Evolutionary conservation across 495 filamentous ascomycete genomes (phyloP).

Genomic region (Talaromyces adpressus): DNA sequence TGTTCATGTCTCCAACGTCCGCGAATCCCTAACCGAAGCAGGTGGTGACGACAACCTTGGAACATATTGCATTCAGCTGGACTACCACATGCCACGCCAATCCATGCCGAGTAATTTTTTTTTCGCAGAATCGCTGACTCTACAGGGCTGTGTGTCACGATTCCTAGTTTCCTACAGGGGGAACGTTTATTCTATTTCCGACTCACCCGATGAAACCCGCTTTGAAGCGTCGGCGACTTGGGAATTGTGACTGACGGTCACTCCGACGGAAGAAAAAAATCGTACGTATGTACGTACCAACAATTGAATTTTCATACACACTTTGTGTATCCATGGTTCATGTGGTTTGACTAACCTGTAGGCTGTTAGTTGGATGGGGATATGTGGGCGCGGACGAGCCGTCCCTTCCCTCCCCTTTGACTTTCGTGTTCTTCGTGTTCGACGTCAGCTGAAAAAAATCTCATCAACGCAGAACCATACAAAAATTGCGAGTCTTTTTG

Average conservation of each 20-base stretch:
- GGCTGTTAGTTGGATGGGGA: not conserved
- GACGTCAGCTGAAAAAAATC: not conserved
- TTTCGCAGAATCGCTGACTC: not conserved
- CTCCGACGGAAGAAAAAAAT: not conserved
- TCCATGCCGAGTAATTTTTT: not conserved
- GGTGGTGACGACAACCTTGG: not conserved
- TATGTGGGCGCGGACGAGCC: not conserved
- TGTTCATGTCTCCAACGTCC: not conserved
- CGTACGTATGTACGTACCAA: not conserved
- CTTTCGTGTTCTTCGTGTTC: not conserved
- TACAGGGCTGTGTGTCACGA: not conserved
- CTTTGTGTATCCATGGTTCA: slow-evolving; percentile 1
- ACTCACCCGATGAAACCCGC: not conserved
- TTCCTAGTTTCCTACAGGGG: not conserved
- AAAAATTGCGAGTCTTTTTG: not conserved
- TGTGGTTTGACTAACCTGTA: not conserved
- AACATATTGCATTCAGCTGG: not conserved
- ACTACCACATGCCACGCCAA: not conserved
- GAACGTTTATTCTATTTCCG: not conserved
- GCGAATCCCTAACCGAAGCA: not conserved
- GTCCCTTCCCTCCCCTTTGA: not conserved
- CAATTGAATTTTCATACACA: not conserved
- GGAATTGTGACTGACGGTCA: not conserved
- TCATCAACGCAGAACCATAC: not conserved
- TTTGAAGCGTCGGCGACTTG: slow-evolving; percentile 1